Evolutionary conservation across 2,329 filamentous ascomycete genomes (phyloP), one percentile per base, ranked within the genome.

Genomic region (Penicillium sp.): DNA sequence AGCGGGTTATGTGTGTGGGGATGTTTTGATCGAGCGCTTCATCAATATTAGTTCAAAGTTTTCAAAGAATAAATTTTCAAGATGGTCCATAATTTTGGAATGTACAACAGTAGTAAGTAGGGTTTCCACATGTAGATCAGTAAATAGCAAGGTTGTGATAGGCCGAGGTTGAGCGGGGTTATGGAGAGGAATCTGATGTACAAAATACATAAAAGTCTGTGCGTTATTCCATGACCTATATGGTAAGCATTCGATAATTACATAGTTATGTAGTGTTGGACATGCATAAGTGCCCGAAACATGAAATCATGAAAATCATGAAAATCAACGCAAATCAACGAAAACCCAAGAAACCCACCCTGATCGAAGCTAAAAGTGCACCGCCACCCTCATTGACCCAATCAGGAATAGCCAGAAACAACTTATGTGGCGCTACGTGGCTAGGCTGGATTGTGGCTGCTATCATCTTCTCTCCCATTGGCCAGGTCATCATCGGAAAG

Each of bases 391-490:
- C 1, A 5, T 1, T 27, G 10, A 4, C 8, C 50, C 23, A 54
- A 57, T 48, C n/a, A 42, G 23, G 40, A 17, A 19, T 45, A 53
- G 21, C 6, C 6, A 13, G 27, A 45, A 51, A 8, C 15, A 6
- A 48, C 17, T 47, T 58, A 6, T 64, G 63, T 64, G 62, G 62
- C 63, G 55, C 50, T 55, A 61, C 56, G 60, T 64, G 63, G 63
- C 63, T 59, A 19, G 45, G 29, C 6, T 7, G 35, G 50, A 7
- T 10, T 13, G 19, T 21, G 6, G 27, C n/a, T 42, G 29, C 2
- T 3, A 43, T 54, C 4, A 38, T 17, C 35, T 21, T 8, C 21
- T 15, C 21, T 31, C 21, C 19, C 0, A 54, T 57, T 57, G 50
- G 55, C 2, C 19, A 41, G 4, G 1, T 19, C 6, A 9, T 23